These are phyloP conservation scores for Emergomyces pasteurianus DNA, from an alignment of 2,329 filamentous ascomycete genomes.

Conservation along the genomic window DNA sequence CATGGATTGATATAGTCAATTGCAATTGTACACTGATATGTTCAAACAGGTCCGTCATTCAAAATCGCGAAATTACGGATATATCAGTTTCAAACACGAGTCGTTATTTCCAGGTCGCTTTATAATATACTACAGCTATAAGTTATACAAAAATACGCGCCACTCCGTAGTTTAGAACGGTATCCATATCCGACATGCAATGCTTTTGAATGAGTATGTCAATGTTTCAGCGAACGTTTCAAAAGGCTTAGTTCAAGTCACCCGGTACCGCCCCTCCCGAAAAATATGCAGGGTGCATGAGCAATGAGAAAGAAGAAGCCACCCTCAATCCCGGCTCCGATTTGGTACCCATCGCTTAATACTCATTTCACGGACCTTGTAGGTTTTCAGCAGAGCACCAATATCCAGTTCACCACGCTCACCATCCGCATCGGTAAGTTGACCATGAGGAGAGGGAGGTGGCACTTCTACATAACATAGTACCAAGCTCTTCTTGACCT, in stretches of 20 bases:
- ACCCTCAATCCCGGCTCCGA: constrained; percentile 50
- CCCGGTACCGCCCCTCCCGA: not conserved
- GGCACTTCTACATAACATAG: constrained; percentile 88
- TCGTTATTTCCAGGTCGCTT: not conserved
- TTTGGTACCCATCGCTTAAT: constrained; percentile 78
- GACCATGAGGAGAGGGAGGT: constrained; percentile 38
- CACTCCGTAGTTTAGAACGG: not conserved
- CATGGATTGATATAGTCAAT: not conserved
- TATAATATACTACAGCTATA: not conserved
- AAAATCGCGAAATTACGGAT: not conserved
- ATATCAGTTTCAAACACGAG: not conserved
- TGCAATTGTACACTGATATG: no score
- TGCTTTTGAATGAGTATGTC: constrained; percentile 8
- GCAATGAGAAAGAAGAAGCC: not conserved
- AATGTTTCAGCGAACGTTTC: not conserved
- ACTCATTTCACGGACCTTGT: constrained; percentile 68
- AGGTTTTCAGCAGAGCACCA: constrained; percentile 51
- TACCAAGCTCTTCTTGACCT: constrained; percentile 82
- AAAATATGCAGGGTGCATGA: not conserved
- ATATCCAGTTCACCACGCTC: constrained; percentile 39
- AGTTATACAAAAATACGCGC: not conserved
- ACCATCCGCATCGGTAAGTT: constrained; percentile 28
- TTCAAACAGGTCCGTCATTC: no score
- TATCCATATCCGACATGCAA: not conserved
- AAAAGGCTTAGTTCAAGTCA: not conserved